These are phyloP conservation scores for Fraxinus xanthoxyloides DNA, from an alignment of 305 asterid species.

Conservation along the genomic window DNA sequence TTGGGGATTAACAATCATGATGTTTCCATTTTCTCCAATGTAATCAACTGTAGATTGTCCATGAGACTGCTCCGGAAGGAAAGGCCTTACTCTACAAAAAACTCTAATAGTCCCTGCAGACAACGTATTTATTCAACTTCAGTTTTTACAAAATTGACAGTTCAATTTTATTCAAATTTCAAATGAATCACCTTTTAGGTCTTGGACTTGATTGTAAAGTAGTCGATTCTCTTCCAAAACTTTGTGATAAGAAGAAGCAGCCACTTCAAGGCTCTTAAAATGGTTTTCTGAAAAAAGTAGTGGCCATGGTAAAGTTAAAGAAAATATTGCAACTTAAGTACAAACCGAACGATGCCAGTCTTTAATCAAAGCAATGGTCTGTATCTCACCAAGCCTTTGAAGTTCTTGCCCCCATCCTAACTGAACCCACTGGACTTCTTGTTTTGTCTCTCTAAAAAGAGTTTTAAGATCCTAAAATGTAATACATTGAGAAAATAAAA, in stretches of 20 bases:
- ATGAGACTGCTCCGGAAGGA: conserved; percentile 53
- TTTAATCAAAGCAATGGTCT: conserved; percentile 17
- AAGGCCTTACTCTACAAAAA: conserved; percentile 86
- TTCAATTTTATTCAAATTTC: conserved; percentile 2
- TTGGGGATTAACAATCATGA: conserved; percentile 80
- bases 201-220: conserved; percentile 93
- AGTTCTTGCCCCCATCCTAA: conserved; percentile 65
- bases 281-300: conserved; percentile 49
- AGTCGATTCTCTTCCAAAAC: conserved; percentile 83
- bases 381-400: conserved; percentile 61
- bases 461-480: conserved; percentile 62
- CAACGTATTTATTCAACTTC: conserved; percentile 3
- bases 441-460: conserved; percentile 50
- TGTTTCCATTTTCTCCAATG: conserved; percentile 89
- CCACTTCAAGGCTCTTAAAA: conserved; percentile 64
- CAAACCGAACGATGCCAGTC: neutral
- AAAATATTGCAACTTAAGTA: conserved; percentile 5
- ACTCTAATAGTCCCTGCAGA: conserved; percentile 80
- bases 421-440: conserved; percentile 52
- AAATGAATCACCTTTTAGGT: conserved; percentile 65
- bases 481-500: conserved; percentile 5
- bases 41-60: conserved; percentile 78
- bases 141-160: conserved; percentile 1
- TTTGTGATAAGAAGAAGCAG: conserved; percentile 74
- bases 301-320: conserved; percentile 6